These are phyloP conservation scores for Cicer cuneatum DNA, from an alignment of 306 rosid species.

Conservation along the genomic window DNA sequence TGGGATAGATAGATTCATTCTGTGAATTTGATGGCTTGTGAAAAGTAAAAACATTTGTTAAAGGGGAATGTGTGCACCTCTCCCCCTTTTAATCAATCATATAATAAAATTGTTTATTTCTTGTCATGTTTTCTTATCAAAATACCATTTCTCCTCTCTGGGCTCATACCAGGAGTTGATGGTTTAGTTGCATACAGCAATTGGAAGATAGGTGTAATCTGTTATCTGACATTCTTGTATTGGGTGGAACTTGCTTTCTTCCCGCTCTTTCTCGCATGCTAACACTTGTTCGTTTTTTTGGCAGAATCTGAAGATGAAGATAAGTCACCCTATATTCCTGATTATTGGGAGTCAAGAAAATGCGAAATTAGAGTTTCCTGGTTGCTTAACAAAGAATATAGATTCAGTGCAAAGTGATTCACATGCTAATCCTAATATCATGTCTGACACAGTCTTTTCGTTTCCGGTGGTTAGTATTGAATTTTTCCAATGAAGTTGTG, in stretches of 20 bases:
- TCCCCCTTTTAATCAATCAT: background rate
- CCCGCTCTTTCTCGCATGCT: conserved; percentile 34
- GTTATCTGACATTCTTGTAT: conserved; percentile 35
- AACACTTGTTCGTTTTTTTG: conserved; percentile 42
- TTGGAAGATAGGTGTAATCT: conserved; percentile 27
- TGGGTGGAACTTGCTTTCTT: conserved; percentile 39
- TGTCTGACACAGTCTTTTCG: conserved; percentile 64
- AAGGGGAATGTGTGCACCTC: background rate
- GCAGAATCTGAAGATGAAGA: conserved; percentile 95
- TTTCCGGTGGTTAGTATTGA: conserved; percentile 83
- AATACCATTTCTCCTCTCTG: background rate
- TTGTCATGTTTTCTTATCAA: background rate
- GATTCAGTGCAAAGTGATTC: conserved; percentile 48
- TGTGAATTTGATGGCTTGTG: conserved; percentile 2
- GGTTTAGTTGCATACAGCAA: conserved; percentile 25
- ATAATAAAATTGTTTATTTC: background rate
- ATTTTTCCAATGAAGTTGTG: conserved; percentile 25
- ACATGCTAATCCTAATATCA: conserved; percentile 45
- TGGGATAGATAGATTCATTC: background rate
- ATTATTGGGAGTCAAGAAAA: conserved; percentile 69
- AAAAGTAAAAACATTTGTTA: background rate
- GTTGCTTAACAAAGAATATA: conserved; percentile 67
- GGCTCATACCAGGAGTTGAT: background rate
- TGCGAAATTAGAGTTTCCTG: conserved; percentile 68
- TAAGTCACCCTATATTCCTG: conserved; percentile 87